Evolutionary conservation across 495 filamentous ascomycete genomes (phyloP).

Genomic region (Tetracladium setigerum): DNA sequence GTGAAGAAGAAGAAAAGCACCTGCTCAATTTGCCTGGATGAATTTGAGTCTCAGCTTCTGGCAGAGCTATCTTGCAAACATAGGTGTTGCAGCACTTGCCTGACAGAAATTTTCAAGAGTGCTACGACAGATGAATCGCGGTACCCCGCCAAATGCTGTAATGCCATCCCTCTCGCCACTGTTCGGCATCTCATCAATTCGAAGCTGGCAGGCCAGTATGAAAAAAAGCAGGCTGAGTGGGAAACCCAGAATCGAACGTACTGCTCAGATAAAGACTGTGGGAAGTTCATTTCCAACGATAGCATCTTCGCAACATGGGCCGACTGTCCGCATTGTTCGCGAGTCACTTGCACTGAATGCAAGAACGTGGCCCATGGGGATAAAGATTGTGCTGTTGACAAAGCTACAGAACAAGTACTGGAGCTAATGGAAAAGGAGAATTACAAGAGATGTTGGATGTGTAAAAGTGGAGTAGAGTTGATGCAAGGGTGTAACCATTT

Average conservation of each 20-base stretch:
- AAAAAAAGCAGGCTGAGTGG: conserved; percentile 12
- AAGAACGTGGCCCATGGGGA: conserved; percentile 18
- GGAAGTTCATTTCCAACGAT: conserved; percentile 3
- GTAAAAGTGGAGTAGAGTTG: conserved; percentile 15
- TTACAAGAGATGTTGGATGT: conserved; percentile 12
- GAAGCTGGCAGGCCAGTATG: conserved; percentile 7
- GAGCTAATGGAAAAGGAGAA: not conserved
- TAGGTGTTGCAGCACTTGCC: conserved; percentile 15
- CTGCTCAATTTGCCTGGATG: too few species aligned
- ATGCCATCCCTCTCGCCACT: not conserved
- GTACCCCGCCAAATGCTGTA: conserved; percentile 17
- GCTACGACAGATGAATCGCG: conserved; percentile 13
- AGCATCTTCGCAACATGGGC: conserved; percentile 17
- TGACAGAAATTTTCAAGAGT: conserved; percentile 10
- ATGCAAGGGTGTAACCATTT: conserved; percentile 19
- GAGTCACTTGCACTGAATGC: conserved; percentile 34
- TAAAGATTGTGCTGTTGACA: not conserved
- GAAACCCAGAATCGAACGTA: conserved; percentile 12
- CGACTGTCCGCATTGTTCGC: conserved; percentile 27
- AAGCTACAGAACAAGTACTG: not conserved
- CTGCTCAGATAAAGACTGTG: conserved; percentile 13
- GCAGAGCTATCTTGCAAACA: conserved; percentile 6
- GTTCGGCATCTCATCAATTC: conserved; percentile 10
- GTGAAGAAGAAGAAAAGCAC: too few species aligned
- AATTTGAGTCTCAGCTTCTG: too few species aligned